Conservation (phyloP, 805 yeast genomes). For the Cyberlindnera meyerae region DNA sequence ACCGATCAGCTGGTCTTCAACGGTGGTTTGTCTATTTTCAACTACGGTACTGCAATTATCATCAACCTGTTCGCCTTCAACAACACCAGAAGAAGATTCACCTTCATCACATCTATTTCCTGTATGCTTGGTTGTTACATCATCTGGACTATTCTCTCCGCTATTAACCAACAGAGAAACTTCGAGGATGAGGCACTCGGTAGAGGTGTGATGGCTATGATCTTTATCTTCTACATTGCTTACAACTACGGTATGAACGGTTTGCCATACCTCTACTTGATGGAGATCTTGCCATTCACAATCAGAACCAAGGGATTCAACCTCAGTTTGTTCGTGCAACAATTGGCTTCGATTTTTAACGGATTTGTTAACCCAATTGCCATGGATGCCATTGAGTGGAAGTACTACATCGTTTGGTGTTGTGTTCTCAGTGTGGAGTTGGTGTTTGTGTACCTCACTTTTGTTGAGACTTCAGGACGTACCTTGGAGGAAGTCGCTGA, state of each 20-base stretch:
- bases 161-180: constrained; percentile 38
- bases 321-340: constrained; percentile 21
- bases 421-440: constrained; percentile 29
- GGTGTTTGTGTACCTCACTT: constrained; percentile 28
- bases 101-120: constrained; percentile 31
- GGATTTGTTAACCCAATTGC: constrained; percentile 35
- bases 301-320: constrained; percentile 29
- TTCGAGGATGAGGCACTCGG: constrained; percentile 37
- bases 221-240: constrained; percentile 40
- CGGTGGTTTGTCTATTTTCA: constrained; percentile 45
- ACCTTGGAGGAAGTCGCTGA: constrained; percentile 36
- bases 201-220: constrained; percentile 46
- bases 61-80: constrained; percentile 29
- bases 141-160: constrained; percentile 44
- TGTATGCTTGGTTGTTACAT: constrained; percentile 35
- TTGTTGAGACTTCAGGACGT: constrained; percentile 35
- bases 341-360: constrained; percentile 27
- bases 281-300: constrained; percentile 36
- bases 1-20: constrained; percentile 43
- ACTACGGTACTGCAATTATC: constrained; percentile 32
- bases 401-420: constrained; percentile 33
- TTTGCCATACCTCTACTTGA: constrained; percentile 40
- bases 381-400: constrained; percentile 33
- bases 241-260: constrained; percentile 42
- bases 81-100: constrained; percentile 32